Evolutionary conservation across 2,329 filamentous ascomycete species (phyloP), one percentile per base, ranked within the genome.

Genomic region (Colletotrichum cuscutae): DNA sequence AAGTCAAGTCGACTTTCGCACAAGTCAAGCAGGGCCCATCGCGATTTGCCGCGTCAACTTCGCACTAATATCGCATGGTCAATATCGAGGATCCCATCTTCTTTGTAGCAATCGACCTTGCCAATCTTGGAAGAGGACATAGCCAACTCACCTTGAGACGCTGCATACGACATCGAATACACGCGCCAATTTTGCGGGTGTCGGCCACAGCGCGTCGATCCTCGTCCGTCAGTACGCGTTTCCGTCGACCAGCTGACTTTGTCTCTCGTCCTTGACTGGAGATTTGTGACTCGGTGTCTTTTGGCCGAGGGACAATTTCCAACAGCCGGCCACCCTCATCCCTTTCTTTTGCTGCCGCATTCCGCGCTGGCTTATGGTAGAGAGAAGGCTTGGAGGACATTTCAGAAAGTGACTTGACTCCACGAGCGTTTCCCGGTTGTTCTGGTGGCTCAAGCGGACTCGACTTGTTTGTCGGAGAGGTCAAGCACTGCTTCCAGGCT

Each of bases 161-260:
- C 74, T 87, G 85, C 68, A 83, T 82, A 42, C 82, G 81, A 74
- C 85, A 87, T 13, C 85, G 80, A 19, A 86, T 77, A 62, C 86
- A 87, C 0, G 85, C 85, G 32, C 81, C 81, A 22, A 78, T 75
- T 12, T 75, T 78, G 13, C 83, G 79, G 1, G 83, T 84, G 15
- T 78, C 77, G 28, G 79, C 78, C 1, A 82, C 83, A 58, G 80
- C 77, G n/a, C 77, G 74, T 5, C 82, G 78, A 19, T 76, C 73
- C 15, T 76, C 71, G 7, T 77, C 74, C 1, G 76, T 75, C 42
- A 82, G 80, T 1, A 30, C 19, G 2, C 65, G 65, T 15, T 30
- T 68, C 8, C 54, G 46, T 49, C 24, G 24, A 8, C 24, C 11
- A 9, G 37, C 26, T 19, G 22, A 7, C 59, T 49, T 61, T 13